Evolutionary conservation across 2,329 filamentous ascomycete species (phyloP).

Genomic region (Biscogniauxia mediterranea): DNA sequence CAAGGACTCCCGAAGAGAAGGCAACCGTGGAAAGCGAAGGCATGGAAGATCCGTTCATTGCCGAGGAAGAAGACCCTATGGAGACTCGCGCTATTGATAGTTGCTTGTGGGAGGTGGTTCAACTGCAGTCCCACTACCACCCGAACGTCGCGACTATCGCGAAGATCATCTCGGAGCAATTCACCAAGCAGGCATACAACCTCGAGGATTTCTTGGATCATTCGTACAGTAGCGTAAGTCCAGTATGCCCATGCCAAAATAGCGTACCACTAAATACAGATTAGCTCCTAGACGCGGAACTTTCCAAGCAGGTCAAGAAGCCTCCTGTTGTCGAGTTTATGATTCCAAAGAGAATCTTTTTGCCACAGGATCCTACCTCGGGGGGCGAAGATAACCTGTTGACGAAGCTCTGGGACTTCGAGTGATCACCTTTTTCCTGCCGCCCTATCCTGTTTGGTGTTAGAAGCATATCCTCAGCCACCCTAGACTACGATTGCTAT

Average conservation of each 20-base stretch:
- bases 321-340: constrained; percentile 87
- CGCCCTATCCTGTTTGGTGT: constrained; percentile 2
- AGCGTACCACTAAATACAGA: constrained; percentile 31
- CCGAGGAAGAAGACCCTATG: constrained; percentile 77
- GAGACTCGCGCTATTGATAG: constrained; percentile 85
- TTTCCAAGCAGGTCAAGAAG: constrained; percentile 81
- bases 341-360: constrained; percentile 83
- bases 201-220: constrained; percentile 98
- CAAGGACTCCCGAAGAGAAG: constrained; percentile 56
- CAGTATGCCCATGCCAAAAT: not conserved
- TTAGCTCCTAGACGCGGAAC: constrained; percentile 79
- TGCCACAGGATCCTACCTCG: constrained; percentile 48
- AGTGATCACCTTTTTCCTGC: constrained; percentile 18
- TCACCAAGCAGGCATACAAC: constrained; percentile 92
- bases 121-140: constrained; percentile 89
- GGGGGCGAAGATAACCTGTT: constrained; percentile 53
- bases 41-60: constrained; percentile 71
- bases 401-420: constrained; percentile 62
- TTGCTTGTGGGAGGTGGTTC: constrained; percentile 91
- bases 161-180: constrained; percentile 93
- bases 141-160: constrained; percentile 93
- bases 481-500: not conserved
- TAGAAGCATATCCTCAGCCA: constrained; percentile 1
- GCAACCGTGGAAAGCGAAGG: constrained; percentile 60
- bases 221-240: constrained; percentile 75